Base-by-base conservation (phyloP, 768 basidiomycete species). In the Hysterangium stoloniferum region DNA sequence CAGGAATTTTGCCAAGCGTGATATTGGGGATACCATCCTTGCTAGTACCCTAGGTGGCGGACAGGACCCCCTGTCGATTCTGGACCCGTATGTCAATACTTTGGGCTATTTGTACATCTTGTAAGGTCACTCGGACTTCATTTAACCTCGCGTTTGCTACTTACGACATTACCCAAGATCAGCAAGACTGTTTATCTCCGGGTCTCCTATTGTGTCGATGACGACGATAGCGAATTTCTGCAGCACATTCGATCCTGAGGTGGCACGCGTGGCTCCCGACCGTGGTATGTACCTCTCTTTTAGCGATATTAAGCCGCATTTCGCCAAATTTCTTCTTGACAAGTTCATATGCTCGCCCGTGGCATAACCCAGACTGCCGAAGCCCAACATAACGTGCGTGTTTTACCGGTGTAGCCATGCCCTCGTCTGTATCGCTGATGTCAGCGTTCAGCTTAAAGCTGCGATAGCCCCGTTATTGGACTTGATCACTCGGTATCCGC, bases 51-150 rank as follows among this genome's bases (percentile, higher is more conserved):
- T 86, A 6, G 61, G 74, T 0, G 71, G 73, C 41, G 85, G 81
- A 3, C 76, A 80, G 56, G 87, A 91, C 62, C 88, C 88, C 7
- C 59, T 91, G 45, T 50, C 65, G 2, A 61, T 83, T 7, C 65
- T 91, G 31, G 74, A 82, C 58, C 63, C 78, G 22, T 63, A 67
- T 27, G 59, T 58, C 27, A 76, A 86, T 61, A 82, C 85, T 1
- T 62, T 90, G 3, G 83, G 79, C 0, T 73, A 79, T 35, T 63
- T 90, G 35, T 84, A 80, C 57, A 85, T 91, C 37, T 61, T 91
- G 87, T 89, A 57, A 66, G 84, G 71, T 15, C 25, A 45, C 43
- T 34, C 27, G 6, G 31, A 19, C 28, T 41, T 9, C n/a, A 6
- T 28, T 11, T 52, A 7, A 40, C 12, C 33, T 32, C 13, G 13